Evolutionary conservation across 2,329 filamentous ascomycete species (phyloP).

Genomic region (Colletotrichum orchidophilum): DNA sequence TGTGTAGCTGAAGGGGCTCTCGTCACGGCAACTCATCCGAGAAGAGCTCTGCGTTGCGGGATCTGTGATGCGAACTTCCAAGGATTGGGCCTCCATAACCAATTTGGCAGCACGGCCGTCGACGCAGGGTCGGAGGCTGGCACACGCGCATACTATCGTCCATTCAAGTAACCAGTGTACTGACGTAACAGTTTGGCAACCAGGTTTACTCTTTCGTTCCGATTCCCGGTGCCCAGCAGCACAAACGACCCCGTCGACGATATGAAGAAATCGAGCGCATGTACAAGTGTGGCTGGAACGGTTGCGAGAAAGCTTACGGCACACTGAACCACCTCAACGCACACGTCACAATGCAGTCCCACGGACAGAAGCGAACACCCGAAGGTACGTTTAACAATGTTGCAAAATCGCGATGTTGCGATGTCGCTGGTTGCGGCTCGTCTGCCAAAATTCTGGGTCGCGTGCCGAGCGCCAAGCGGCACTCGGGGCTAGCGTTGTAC

Average conservation of each 20-base stretch:
- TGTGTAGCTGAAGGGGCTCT: too few relatives aligned
- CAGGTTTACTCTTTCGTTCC: conserved; percentile 98
- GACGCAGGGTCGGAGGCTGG: not conserved
- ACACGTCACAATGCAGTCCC: conserved; percentile 98
- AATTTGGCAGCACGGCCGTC: not conserved
- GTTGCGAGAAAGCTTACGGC: conserved; percentile 98
- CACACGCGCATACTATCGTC: conserved; percentile 1
- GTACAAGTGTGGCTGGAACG: conserved; percentile 99
- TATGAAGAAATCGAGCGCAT: conserved; percentile 99
- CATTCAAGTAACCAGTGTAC: conserved; percentile 11
- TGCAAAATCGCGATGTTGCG: not conserved
- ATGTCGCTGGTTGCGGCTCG: not conserved
- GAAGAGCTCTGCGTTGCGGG: not conserved
- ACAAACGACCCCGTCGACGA: conserved; percentile 90
- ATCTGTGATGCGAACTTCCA: not conserved
- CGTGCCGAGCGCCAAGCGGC: not conserved
- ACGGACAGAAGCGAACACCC: conserved; percentile 92
- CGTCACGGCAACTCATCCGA: not conserved
- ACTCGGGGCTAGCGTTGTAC: not conserved
- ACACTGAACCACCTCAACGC: conserved; percentile 98
- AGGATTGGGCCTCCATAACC: not conserved
- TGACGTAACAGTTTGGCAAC: conserved; percentile 35
- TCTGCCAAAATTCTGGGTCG: not conserved
- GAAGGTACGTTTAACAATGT: conserved; percentile 77
- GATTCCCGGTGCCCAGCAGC: conserved; percentile 95